Conservation (phyloP, 768 basidiomycete genomes). For the Leccinum longicurvipes region DNA sequence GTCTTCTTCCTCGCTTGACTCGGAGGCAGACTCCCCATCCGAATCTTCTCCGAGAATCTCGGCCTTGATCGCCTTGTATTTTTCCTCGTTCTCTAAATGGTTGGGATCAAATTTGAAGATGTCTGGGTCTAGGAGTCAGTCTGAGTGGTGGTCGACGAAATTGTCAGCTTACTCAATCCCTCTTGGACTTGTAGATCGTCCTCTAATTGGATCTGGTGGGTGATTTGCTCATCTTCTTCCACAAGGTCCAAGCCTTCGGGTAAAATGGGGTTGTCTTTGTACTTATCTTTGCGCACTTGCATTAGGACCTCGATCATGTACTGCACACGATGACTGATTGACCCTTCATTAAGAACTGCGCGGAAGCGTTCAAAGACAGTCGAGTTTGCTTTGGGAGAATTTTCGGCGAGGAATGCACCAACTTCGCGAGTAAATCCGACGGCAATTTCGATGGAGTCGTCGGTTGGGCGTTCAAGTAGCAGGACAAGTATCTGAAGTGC, state of each 20-base stretch:
- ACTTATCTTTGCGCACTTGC: constrained; percentile 98
- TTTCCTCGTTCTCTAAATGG: constrained; percentile 88
- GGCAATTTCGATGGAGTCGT: constrained; percentile 97
- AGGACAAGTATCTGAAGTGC: constrained; percentile 94
- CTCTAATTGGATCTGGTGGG: constrained; percentile 88
- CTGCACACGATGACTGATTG: constrained; percentile 93
- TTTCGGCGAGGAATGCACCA: constrained; percentile 90
- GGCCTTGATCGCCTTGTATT: constrained; percentile 84
- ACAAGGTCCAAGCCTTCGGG: constrained; percentile 95
- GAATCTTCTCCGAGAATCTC: constrained; percentile 93
- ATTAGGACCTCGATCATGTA: constrained; percentile 99
- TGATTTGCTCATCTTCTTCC: constrained; percentile 97
- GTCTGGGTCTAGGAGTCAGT: constrained; percentile 47
- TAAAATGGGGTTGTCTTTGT: constrained; percentile 95
- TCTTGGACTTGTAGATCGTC: constrained; percentile 95
- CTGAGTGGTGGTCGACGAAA: neutral
- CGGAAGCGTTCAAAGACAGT: constrained; percentile 95
- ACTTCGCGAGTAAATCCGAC: constrained; percentile 98
- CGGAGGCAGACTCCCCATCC: constrained; percentile 64
- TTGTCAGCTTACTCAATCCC: constrained; percentile 72
- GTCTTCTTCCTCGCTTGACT: constrained; percentile 65
- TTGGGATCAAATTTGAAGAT: constrained; percentile 93
- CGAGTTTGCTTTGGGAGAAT: constrained; percentile 93
- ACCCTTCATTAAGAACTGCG: constrained; percentile 91
- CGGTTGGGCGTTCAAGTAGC: constrained; percentile 92